Evolutionary conservation across 2,329 filamentous ascomycete genomes (phyloP).

Genomic region (Aureobasidium sp.): DNA sequence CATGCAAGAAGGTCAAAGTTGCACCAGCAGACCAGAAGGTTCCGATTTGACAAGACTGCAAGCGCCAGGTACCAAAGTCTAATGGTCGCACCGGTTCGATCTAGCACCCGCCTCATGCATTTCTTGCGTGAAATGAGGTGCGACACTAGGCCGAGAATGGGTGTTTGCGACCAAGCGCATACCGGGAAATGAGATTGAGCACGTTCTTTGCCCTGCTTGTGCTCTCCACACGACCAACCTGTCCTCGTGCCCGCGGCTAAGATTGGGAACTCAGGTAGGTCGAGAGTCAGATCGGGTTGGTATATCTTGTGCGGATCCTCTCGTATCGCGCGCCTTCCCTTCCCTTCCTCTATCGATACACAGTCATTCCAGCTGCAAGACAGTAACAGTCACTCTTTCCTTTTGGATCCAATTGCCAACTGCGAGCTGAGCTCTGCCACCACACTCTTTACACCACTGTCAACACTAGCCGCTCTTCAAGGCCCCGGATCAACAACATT

Average conservation of each 20-base stretch:
- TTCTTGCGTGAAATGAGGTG: constrained; percentile 2
- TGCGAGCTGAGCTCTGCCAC: constrained; percentile 10
- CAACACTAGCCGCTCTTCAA: constrained; percentile 1
- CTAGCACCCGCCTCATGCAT: not conserved
- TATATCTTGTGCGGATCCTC: constrained; percentile 4
- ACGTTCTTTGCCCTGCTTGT: not conserved
- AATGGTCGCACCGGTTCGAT: constrained; percentile 1
- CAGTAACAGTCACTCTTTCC: constrained; percentile 10
- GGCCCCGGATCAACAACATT: not conserved
- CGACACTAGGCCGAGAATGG: not conserved
- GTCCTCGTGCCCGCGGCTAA: constrained; percentile 11
- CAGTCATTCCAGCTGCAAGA: constrained; percentile 9
- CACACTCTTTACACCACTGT: constrained; percentile 5
- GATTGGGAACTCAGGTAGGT: not conserved
- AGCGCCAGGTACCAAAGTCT: constrained; percentile 11
- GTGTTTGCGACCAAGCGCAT: constrained; percentile 10
- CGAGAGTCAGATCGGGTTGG: not conserved
- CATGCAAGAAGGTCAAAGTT: not conserved
- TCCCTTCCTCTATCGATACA: constrained; percentile 1
- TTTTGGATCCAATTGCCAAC: not conserved
- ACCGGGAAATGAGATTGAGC: constrained; percentile 12
- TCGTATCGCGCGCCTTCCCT: not conserved
- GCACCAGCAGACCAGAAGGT: not conserved
- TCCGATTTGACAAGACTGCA: constrained; percentile 4
- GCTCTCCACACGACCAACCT: constrained; percentile 7